These are phyloP conservation scores for Moesziomyces sp. DNA, from an alignment of 1,284 basidiomycete genomes.

Conservation along the genomic window DNA sequence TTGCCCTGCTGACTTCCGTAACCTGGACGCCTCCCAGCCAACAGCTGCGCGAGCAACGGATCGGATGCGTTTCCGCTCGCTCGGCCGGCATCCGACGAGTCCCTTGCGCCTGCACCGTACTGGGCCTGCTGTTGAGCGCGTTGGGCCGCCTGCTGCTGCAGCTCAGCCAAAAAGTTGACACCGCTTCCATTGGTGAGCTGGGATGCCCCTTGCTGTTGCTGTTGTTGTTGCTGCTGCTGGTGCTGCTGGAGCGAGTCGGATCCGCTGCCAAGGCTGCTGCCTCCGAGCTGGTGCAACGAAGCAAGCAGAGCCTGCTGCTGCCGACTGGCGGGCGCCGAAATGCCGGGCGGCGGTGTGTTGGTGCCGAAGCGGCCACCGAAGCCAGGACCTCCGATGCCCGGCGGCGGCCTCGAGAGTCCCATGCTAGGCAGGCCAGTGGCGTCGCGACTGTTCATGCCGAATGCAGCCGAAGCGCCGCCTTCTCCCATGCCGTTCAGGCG, in stretches of 20 bases:
- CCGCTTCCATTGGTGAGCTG: conserved; percentile 36
- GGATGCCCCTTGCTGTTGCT: conserved; percentile 7
- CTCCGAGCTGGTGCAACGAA: conserved; percentile 43
- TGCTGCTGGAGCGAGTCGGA: conserved; percentile 35
- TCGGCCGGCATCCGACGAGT: conserved; percentile 21
- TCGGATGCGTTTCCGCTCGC: conserved; percentile 42
- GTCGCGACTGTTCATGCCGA: conserved; percentile 36
- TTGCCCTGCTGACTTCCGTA: conserved; percentile 22
- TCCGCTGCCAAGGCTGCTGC: conserved; percentile 10
- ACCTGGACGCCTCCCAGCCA: conserved; percentile 44
- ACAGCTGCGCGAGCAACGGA: conserved; percentile 62
- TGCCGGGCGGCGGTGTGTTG: conserved; percentile 44
- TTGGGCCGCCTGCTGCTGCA: conserved; percentile 45
- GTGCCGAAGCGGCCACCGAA: conserved; percentile 40
- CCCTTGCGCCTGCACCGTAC: conserved; percentile 20
- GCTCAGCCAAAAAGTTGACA: conserved; percentile 41
- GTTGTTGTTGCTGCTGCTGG: conserved; percentile 30
- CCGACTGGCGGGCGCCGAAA: conserved; percentile 38
- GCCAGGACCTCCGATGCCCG: conserved; percentile 42
- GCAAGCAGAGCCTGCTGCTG: conserved; percentile 53
- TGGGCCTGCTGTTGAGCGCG: conserved; percentile 45
- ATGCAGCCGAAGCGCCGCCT: conserved; percentile 29
- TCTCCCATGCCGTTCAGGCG: conserved; percentile 29
- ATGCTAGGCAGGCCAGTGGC: conserved; percentile 31
- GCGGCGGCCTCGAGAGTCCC: conserved; percentile 35